These are phyloP conservation scores for Prunus padus DNA, from an alignment of 306 rosid species.

Conservation along the genomic window DNA sequence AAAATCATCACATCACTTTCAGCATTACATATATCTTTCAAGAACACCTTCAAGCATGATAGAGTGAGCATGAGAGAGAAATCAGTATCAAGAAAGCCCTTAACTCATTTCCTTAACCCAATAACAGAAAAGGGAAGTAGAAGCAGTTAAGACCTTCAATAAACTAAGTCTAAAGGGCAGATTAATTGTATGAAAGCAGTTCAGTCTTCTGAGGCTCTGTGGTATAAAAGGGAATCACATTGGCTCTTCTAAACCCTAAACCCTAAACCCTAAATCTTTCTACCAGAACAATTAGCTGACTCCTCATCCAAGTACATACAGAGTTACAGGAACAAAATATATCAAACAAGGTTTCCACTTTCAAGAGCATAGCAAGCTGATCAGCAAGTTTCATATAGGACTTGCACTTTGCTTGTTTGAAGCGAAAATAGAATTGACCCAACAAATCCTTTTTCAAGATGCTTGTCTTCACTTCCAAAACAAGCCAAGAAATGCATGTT, in stretches of 20 bases:
- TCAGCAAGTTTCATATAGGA: not conserved
- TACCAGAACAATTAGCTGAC: not conserved
- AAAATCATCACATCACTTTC: conserved; percentile 20
- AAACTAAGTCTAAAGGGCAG: not conserved
- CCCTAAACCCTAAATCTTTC: too few species aligned
- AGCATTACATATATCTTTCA: conserved; percentile 12
- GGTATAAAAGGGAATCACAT: not conserved
- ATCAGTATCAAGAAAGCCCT: not conserved
- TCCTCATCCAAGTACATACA: not conserved
- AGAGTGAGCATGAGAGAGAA: not conserved
- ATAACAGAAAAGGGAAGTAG: not conserved
- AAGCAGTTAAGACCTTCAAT: not conserved
- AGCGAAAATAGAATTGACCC: not conserved
- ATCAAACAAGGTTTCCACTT: not conserved
- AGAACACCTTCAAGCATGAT: conserved; percentile 7
- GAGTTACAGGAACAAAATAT: not conserved
- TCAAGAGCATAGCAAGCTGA: not conserved
- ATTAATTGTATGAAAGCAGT: not conserved
- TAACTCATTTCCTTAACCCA: not conserved
- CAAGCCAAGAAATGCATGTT: not conserved
- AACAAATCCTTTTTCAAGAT: not conserved
- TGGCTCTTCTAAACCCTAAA: too few species aligned
- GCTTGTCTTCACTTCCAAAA: not conserved
- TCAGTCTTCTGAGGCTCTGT: not conserved
- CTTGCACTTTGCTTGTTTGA: not conserved